Conservation (phyloP, 2,329 filamentous ascomycete species). For the Rugonectria rugulosa region DNA sequence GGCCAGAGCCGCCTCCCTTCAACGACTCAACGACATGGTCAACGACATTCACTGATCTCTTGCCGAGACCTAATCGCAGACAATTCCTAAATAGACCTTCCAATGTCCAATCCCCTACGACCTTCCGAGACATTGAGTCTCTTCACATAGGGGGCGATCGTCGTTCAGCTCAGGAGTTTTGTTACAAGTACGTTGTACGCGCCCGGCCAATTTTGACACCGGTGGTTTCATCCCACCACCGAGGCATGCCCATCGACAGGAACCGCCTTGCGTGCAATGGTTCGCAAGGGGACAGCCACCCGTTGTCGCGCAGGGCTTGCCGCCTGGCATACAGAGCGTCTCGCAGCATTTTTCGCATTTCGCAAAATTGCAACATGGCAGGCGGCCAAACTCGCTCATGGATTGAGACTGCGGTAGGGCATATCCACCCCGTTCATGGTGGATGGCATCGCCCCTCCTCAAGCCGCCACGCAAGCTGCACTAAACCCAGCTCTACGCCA, state of each 20-base stretch:
- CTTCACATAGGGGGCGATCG: constrained; percentile 10
- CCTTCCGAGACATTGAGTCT: constrained; percentile 22
- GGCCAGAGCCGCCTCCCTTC: constrained; percentile 17
- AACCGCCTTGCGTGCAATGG: neutral
- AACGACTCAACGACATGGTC: neutral
- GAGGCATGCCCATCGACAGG: neutral
- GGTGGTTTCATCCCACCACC: constrained; percentile 24
- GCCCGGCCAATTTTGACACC: constrained; percentile 17
- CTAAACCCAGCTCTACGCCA: constrained; percentile 39
- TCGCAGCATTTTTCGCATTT: neutral
- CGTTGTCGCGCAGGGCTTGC: neutral
- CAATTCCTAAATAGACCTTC: neutral
- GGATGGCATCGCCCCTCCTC: constrained; percentile 38
- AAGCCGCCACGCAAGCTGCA: constrained; percentile 41
- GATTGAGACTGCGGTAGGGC: constrained; percentile 2
- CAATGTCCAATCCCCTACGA: constrained; percentile 3
- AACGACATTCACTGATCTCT: constrained; percentile 4
- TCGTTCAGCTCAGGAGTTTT: neutral
- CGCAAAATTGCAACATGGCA: neutral
- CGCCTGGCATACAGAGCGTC: neutral
- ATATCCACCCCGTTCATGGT: constrained; percentile 19
- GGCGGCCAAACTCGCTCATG: neutral
- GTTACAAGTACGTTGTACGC: constrained; percentile 2
- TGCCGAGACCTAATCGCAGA: constrained; percentile 27
- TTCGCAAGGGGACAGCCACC: neutral